Base-by-base conservation (phyloP, 805 yeast species). In the Blastobotrys americana region DNA sequence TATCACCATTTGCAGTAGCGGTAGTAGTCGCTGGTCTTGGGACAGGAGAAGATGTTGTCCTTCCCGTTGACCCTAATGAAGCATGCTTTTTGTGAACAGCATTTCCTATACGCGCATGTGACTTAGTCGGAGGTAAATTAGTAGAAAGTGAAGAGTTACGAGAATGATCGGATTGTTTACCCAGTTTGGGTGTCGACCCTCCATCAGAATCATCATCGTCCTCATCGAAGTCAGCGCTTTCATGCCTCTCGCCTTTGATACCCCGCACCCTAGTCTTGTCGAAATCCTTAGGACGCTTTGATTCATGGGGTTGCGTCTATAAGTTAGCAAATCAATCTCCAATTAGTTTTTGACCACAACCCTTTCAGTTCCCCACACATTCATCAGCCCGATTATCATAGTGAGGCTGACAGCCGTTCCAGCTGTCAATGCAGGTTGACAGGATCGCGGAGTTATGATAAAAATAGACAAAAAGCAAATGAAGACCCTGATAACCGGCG, bases 301-400 rank as follows among this genome's bases (percentile, higher is more conserved):
- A 39, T 48, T 59, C 64, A 37, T 56, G 52, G 9, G 59, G 56
- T n/a, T 50, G 50, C 8, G 50, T 31, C 55, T 52, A 42, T n/a
- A 20, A 9, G 43, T 44, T 47, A 41, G 49, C 43, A 37, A 21
- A 34, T 34, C 17, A 18, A 28, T 16, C n/a, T n/a, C n/a, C n/a
- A n/a, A n/a, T n/a, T n/a, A n/a, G n/a, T n/a, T n/a, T n/a, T n/a
- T n/a, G n/a, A n/a, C n/a, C n/a, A n/a, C n/a, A n/a, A n/a, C n/a
- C n/a, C n/a, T n/a, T n/a, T n/a, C n/a, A n/a, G n/a, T n/a, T n/a
- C n/a, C n/a, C n/a, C n/a, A n/a, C n/a, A n/a, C n/a, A n/a, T n/a
- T n/a, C n/a, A n/a, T n/a, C n/a, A n/a, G n/a, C n/a, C n/a, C n/a
- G n/a, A n/a, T n/a, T n/a, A n/a, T n/a, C n/a, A n/a, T n/a, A n/a